Conservation (phyloP, 2,329 filamentous ascomycete genomes). For the Sporothrix curviconia region DNA sequence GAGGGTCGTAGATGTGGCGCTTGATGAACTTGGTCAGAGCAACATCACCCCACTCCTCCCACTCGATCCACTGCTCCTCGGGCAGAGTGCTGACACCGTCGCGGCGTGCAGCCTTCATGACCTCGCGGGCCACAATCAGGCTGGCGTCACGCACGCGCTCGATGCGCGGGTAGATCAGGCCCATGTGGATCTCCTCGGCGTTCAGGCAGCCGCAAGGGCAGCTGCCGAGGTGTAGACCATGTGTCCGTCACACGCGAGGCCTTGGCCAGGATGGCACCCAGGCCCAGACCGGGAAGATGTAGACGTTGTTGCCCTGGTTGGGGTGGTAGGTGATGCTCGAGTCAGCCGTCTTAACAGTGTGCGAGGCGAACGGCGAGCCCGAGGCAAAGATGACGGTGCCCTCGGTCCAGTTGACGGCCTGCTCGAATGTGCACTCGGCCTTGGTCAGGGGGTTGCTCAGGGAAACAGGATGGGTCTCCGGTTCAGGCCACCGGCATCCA, state of each 20-base stretch:
- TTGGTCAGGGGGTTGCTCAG: constrained; percentile 94
- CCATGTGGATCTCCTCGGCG: constrained; percentile 71
- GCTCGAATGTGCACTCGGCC: constrained; percentile 95
- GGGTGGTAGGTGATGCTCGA: constrained; percentile 63
- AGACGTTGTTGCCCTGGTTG: constrained; percentile 80
- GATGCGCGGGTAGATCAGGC: constrained; percentile 86
- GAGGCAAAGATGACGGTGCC: constrained; percentile 90
- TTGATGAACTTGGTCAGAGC: constrained; percentile 55
- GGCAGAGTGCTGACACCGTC: constrained; percentile 67
- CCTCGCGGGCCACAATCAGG: constrained; percentile 77
- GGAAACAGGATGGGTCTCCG: constrained; percentile 85
- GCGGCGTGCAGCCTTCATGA: constrained; percentile 84
- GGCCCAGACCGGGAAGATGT: constrained; percentile 96
- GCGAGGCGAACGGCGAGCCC: constrained; percentile 79
- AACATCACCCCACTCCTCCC: constrained; percentile 65
- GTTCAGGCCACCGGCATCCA: constrained; percentile 59
- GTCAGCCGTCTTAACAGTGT: constrained; percentile 57
- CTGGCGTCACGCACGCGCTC: constrained; percentile 87
- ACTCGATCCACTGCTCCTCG: constrained; percentile 64
- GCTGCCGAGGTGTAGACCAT: constrained; percentile 96
- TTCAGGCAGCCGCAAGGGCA: constrained; percentile 73
- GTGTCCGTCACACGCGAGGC: constrained; percentile 77
- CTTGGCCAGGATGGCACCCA: constrained; percentile 89
- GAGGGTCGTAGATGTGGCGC: constrained; percentile 56
- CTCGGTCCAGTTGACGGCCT: constrained; percentile 84